phyloP scores from a whole-genome alignment of 495 filamentous ascomycete genomes.

The Corynascus novoguineensis region DNA sequence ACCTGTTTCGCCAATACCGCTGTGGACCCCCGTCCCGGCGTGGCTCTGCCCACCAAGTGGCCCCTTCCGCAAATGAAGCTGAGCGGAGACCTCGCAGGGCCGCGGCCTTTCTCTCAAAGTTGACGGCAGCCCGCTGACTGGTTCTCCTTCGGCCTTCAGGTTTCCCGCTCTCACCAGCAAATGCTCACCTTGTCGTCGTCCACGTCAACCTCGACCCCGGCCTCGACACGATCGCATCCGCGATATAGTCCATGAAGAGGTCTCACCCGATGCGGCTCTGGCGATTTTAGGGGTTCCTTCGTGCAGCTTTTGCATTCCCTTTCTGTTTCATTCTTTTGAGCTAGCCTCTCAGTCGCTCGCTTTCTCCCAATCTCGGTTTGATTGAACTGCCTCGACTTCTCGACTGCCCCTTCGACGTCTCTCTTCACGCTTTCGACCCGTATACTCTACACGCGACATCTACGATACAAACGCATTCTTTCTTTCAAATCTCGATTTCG shows the following conservation, averaged over 20 bases:
- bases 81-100: slow-evolving; percentile 16
- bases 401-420: neutral
- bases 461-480: neutral
- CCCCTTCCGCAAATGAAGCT: slow-evolving; percentile 32
- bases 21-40: slow-evolving; percentile 18
- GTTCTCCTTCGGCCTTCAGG: slow-evolving; percentile 1
- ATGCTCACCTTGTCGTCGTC: slow-evolving; percentile 14
- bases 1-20: slow-evolving; percentile 30
- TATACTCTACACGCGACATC: neutral
- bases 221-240: neutral
- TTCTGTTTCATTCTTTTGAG: slow-evolving; percentile 41
- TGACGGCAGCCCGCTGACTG: slow-evolving; percentile 12
- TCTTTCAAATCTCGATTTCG: neutral
- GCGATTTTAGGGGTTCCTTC: slow-evolving; percentile 1
- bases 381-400: neutral
- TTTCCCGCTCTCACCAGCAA: slow-evolving; percentile 23
- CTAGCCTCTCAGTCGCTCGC: slow-evolving; percentile 50
- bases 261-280: slow-evolving; percentile 18
- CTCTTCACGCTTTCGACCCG: neutral
- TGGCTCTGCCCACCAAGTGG: slow-evolving; percentile 24
- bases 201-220: slow-evolving; percentile 17
- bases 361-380: slow-evolving; percentile 24
- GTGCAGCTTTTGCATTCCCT: slow-evolving; percentile 5
- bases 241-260: neutral
- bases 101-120: slow-evolving; percentile 27